Evolutionary conservation across 164 flowering plant genomes (phyloP).

Genomic region (Nymphaea thermarum): DNA sequence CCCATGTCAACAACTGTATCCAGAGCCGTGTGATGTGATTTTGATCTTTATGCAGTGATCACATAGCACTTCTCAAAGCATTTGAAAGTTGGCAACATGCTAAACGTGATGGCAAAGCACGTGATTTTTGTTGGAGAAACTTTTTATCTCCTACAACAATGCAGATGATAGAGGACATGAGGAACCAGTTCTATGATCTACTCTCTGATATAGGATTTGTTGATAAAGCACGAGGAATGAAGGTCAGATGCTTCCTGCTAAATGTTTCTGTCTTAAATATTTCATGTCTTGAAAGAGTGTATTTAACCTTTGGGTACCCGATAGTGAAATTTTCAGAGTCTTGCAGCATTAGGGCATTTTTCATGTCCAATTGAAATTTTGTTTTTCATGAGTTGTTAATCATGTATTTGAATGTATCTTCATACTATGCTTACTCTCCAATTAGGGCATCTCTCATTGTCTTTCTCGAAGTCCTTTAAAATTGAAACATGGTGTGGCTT

Average conservation of each 20-base stretch:
- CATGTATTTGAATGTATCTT: too few relatives aligned
- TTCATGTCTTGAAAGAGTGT: not conserved
- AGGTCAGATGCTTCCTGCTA: constrained; percentile 26
- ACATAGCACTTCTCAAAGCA: constrained; percentile 93
- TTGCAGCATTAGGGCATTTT: too few relatives aligned
- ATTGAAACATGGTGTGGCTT: too few relatives aligned
- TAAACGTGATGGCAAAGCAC: constrained; percentile 57
- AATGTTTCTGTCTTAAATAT: not conserved
- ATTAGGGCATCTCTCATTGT: too few relatives aligned
- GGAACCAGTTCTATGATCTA: constrained; percentile 74
- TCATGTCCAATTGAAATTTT: too few relatives aligned
- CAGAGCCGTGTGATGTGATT: not conserved
- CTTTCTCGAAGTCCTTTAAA: too few relatives aligned
- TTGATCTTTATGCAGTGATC: constrained; percentile 49
- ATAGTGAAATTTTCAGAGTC: too few relatives aligned
- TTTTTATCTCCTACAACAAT: constrained; percentile 73
- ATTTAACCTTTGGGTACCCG: too few relatives aligned
- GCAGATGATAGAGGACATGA: constrained; percentile 96
- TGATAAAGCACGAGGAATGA: constrained; percentile 44
- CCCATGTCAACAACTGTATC: too few relatives aligned
- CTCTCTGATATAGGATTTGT: constrained; percentile 82
- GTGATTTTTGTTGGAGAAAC: constrained; percentile 79
- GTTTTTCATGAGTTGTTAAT: too few relatives aligned
- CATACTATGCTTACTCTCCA: too few relatives aligned
- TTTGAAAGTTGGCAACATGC: constrained; percentile 88